phyloP scores from a whole-genome alignment of 805 yeast species.

The Kodamaea leandrae region DNA sequence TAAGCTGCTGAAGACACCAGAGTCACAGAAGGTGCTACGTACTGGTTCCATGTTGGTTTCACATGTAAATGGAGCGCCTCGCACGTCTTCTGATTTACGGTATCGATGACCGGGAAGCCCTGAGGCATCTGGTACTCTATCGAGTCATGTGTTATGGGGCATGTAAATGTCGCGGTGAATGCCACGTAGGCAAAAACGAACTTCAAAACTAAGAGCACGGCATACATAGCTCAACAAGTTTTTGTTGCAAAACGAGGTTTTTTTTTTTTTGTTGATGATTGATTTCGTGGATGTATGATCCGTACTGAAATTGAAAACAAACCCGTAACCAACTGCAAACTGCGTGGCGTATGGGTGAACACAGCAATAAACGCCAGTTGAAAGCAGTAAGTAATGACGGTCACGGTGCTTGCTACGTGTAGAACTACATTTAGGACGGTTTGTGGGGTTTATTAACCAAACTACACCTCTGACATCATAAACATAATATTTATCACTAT shows the following conservation, averaged over 20 bases:
- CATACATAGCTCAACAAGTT: not conserved
- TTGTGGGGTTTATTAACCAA: not conserved
- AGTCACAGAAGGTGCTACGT: not conserved
- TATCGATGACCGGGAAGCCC: conserved; percentile 4
- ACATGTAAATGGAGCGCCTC: conserved; percentile 6
- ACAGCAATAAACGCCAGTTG: no score
- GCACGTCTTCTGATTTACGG: conserved; percentile 11
- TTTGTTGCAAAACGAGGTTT: conserved; percentile 3
- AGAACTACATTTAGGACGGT: no score
- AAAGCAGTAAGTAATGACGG: no score
- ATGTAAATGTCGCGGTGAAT: conserved; percentile 9
- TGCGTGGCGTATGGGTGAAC: no score
- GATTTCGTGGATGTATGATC: not conserved
- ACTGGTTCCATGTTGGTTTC: conserved; percentile 8
- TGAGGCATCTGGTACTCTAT: not conserved
- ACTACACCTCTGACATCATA: not conserved
- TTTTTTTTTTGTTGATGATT: conserved; percentile 1
- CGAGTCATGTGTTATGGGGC: conserved; percentile 5
- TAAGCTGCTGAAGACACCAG: not conserved
- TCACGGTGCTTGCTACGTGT: no score
- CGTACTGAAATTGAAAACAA: not conserved
- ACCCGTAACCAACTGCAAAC: no score
- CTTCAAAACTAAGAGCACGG: conserved; percentile 2
- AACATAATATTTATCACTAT: conserved; percentile 1
- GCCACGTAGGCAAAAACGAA: conserved; percentile 6